phyloP scores from a whole-genome alignment of 768 basidiomycete genomes.

The Dendrothele bispora region DNA sequence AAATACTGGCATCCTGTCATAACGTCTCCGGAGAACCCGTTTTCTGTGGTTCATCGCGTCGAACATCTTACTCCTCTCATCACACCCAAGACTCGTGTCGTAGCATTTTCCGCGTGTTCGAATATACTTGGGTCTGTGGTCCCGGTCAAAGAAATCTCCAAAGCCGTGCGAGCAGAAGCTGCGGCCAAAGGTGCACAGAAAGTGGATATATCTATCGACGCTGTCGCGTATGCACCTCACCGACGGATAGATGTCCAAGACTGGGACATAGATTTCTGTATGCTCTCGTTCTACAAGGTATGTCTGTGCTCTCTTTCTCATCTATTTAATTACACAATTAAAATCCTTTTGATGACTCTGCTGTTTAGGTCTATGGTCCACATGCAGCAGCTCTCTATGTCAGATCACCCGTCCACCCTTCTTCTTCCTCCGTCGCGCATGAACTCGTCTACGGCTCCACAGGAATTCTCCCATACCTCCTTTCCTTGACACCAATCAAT shows the following conservation, averaged over 20 bases:
- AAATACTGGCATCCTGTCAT: constrained; percentile 59
- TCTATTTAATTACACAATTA: too few species aligned
- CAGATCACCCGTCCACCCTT: constrained; percentile 46
- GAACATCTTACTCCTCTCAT: constrained; percentile 63
- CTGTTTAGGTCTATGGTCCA: constrained; percentile 65
- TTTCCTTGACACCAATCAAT: constrained; percentile 51
- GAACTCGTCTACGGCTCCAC: constrained; percentile 6
- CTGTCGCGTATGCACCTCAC: constrained; percentile 79
- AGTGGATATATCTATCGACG: constrained; percentile 70
- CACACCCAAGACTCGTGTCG: constrained; percentile 62
- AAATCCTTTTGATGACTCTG: background rate
- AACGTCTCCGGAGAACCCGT: constrained; percentile 57
- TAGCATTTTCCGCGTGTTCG: constrained; percentile 74
- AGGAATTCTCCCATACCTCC: constrained; percentile 59
- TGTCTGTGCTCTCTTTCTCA: constrained; percentile 2
- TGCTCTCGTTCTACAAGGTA: constrained; percentile 79
- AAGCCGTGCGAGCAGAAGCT: constrained; percentile 50
- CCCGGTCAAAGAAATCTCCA: constrained; percentile 56
- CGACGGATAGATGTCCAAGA: constrained; percentile 68
- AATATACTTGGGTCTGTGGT: constrained; percentile 74
- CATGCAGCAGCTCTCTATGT: constrained; percentile 69
- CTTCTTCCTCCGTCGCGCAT: constrained; percentile 61
- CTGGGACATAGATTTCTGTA: constrained; percentile 77
- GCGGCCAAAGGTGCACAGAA: constrained; percentile 52
- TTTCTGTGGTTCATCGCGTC: constrained; percentile 54